Evolutionary conservation across 805 yeast genomes (phyloP).

Genomic region (Wilhelminamyces savonicus): DNA sequence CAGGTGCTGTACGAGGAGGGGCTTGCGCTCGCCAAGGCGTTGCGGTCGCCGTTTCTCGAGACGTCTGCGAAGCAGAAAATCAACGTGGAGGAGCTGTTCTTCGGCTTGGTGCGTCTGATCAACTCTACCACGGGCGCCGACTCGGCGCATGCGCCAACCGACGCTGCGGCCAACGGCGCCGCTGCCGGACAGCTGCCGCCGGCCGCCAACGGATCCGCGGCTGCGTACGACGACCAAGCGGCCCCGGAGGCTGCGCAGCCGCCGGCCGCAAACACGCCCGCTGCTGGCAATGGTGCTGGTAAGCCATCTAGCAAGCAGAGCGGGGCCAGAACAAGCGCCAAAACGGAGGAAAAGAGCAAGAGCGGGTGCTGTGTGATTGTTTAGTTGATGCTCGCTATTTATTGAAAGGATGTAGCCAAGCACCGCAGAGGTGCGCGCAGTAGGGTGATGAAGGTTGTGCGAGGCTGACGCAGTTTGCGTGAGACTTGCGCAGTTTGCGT

Average conservation of each 20-base stretch:
- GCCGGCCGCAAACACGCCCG: constrained; percentile 1
- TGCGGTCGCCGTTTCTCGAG: constrained; percentile 75
- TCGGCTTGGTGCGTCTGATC: constrained; percentile 57
- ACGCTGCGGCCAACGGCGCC: constrained; percentile 1
- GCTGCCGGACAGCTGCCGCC: constrained; percentile 1
- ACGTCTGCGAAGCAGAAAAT: constrained; percentile 88
- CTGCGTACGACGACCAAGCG: too few species aligned
- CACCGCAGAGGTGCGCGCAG: too few species aligned
- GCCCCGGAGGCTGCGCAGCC: constrained; percentile 1
- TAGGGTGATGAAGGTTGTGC: too few species aligned
- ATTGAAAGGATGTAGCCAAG: too few species aligned
- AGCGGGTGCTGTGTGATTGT: constrained; percentile 15
- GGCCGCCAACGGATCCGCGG: too few species aligned
- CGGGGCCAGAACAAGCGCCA: too few species aligned
- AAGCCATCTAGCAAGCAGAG: too few species aligned
- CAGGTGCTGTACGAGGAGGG: constrained; percentile 70
- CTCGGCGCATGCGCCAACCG: constrained; percentile 2
- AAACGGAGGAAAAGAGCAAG: constrained; percentile 5
- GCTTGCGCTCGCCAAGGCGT: constrained; percentile 50
- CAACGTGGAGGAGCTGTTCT: constrained; percentile 84
- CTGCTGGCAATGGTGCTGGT: background rate
- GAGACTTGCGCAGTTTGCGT: too few species aligned
- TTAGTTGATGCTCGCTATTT: constrained; percentile 2
- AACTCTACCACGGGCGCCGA: constrained; percentile 11
- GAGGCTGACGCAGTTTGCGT: too few species aligned